These are phyloP conservation scores for Linnemannia zychae DNA, from an alignment of 192 early-diverging fungal genomes.

Conservation along the genomic window DNA sequence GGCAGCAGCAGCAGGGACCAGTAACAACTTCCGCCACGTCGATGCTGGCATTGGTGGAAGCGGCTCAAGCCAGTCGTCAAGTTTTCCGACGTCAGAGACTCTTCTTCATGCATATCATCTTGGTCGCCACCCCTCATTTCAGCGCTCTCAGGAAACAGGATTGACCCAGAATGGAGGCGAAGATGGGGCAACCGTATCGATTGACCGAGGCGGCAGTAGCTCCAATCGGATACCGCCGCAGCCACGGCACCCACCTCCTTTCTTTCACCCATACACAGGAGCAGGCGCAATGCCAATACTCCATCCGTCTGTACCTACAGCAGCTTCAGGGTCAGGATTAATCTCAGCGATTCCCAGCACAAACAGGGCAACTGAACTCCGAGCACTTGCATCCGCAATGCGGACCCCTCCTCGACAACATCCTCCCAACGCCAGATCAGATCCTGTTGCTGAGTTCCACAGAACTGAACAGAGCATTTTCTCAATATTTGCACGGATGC, in stretches of 20 bases:
- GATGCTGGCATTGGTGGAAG: slow-evolving; percentile 1
- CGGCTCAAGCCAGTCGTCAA: neutral
- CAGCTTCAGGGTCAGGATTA: neutral
- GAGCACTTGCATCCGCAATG: neutral
- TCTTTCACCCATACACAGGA: neutral
- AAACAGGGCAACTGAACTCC: neutral
- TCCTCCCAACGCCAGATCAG: neutral
- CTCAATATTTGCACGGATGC: neutral
- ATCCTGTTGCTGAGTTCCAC: too few species aligned
- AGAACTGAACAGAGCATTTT: neutral
- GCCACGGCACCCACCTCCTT: neutral
- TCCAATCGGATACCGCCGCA: neutral
- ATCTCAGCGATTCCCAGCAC: neutral
- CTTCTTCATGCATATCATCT: slow-evolving; percentile 1
- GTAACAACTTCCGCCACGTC: neutral
- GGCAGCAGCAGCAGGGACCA: neutral
- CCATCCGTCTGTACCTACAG: neutral
- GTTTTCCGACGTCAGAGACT: neutral
- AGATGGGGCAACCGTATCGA: neutral
- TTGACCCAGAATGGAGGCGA: neutral
- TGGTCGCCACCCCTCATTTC: neutral
- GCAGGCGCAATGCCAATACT: neutral
- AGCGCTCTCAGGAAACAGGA: neutral
- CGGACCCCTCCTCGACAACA: neutral
- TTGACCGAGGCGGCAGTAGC: too few species aligned